phyloP scores from a whole-genome alignment of 139 green algal species.

The Chlorella vulgaris region DNA sequence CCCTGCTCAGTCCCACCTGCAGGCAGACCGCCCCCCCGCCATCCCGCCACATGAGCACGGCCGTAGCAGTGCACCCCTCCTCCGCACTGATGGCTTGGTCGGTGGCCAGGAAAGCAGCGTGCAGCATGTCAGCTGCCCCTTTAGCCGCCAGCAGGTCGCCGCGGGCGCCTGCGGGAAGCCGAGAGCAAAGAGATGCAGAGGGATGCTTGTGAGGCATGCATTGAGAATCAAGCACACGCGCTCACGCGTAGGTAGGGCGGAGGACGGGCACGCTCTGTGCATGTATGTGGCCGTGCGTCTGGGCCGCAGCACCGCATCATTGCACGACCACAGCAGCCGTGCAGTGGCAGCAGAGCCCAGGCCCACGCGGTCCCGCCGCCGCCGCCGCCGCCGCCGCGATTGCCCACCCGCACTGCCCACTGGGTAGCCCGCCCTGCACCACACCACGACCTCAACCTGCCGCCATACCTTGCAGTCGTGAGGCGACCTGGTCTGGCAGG shows the following conservation, averaged over 20 bases:
- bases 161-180: not conserved
- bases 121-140: constrained; percentile 24
- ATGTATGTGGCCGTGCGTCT: no score
- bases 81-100: constrained; percentile 48
- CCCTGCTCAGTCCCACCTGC: constrained; percentile 14
- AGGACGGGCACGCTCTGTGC: no score
- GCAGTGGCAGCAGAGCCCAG: not conserved
- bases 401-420: no score
- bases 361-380: no score
- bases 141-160: not conserved
- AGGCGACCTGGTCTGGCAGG: constrained; percentile 53
- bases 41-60: constrained; percentile 66
- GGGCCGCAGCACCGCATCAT: no score
- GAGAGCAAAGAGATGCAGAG: not conserved
- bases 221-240: no score
- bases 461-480: constrained; percentile 28
- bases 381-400: no score
- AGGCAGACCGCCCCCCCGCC: constrained; percentile 39
- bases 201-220: not conserved
- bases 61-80: constrained; percentile 79
- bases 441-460: no score
- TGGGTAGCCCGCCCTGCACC: no score
- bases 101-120: constrained; percentile 42
- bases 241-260: no score
- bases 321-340: no score